Conservation (phyloP, 176 grass and related monocot genomes). For the Eremochloa ophiuroides region DNA sequence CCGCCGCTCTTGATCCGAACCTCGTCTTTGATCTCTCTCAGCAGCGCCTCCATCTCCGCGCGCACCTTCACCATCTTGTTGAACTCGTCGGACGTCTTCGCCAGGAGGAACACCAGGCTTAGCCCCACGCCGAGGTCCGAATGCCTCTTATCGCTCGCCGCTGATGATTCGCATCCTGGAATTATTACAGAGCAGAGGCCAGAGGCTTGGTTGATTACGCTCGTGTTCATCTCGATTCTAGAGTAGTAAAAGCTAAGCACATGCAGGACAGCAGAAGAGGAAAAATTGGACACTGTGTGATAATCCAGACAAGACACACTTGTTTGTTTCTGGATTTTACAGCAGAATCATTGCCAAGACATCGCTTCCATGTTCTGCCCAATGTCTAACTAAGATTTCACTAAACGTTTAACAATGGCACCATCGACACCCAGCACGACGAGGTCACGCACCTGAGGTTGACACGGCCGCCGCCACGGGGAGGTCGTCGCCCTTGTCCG, state of each 20-base stretch:
- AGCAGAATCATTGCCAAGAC: background rate
- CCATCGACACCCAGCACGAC: background rate
- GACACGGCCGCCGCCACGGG: background rate
- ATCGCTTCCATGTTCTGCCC: too few relatives aligned
- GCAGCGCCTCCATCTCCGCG: constrained; percentile 51
- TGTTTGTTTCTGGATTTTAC: too few relatives aligned
- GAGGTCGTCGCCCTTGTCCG: background rate
- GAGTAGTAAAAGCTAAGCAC: background rate
- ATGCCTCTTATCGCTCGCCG: background rate
- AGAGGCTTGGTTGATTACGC: background rate
- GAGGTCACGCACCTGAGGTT: background rate
- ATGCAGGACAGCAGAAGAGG: background rate
- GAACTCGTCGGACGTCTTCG: constrained; percentile 58
- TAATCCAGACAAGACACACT: background rate
- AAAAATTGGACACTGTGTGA: background rate
- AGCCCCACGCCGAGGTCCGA: constrained; percentile 33
- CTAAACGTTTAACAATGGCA: background rate
- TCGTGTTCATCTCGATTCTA: background rate
- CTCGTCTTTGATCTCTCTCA: constrained; percentile 38
- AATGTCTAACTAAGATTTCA: background rate
- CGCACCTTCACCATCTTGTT: constrained; percentile 58
- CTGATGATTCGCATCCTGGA: background rate
- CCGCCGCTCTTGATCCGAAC: background rate
- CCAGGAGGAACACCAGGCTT: constrained; percentile 49
- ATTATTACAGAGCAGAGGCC: background rate